These are phyloP conservation scores for Hanseniaspora guilliermondii DNA, from an alignment of 805 yeast genomes.

Conservation along the genomic window DNA sequence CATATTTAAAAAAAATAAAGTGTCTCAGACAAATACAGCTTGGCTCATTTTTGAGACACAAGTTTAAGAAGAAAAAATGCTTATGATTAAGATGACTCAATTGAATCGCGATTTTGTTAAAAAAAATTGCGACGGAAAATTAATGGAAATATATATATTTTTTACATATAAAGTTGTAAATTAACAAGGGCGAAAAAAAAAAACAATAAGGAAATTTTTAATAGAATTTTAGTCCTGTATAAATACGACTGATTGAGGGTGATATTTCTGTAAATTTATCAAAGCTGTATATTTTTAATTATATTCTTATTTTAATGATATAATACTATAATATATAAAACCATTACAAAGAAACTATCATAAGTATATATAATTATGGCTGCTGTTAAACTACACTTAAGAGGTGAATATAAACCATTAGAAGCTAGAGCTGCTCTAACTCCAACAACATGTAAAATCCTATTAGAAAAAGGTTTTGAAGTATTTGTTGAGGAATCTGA, in stretches of 20 bases:
- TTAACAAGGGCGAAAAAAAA: too few relatives aligned
- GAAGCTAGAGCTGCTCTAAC: conserved; percentile 97
- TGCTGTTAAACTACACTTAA: conserved; percentile 63
- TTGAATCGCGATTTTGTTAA: not conserved
- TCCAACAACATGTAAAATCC: conserved; percentile 74
- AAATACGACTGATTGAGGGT: not conserved
- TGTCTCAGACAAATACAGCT: not conserved
- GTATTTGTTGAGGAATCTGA: conserved; percentile 78
- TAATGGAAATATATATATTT: not conserved
- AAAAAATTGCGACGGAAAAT: not conserved
- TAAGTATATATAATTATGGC: conserved; percentile 12
- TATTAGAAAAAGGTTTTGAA: conserved; percentile 77
- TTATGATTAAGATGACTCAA: not conserved
- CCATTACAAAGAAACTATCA: not conserved
- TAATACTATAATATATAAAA: too few relatives aligned
- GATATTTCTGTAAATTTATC: too few relatives aligned
- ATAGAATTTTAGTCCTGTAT: not conserved
- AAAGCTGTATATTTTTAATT: too few relatives aligned
- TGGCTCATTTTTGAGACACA: not conserved
- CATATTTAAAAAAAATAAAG: not conserved
- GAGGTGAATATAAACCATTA: conserved; percentile 94
- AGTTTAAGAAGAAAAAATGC: not conserved
- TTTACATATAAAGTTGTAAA: not conserved
- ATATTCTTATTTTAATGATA: too few relatives aligned
- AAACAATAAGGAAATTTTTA: not conserved